Percentiles rank a stretch among this genome's conserved stretches.
Conservation (phyloP, 768 basidiomycete genomes). For the Suillus brevipes region DNA sequence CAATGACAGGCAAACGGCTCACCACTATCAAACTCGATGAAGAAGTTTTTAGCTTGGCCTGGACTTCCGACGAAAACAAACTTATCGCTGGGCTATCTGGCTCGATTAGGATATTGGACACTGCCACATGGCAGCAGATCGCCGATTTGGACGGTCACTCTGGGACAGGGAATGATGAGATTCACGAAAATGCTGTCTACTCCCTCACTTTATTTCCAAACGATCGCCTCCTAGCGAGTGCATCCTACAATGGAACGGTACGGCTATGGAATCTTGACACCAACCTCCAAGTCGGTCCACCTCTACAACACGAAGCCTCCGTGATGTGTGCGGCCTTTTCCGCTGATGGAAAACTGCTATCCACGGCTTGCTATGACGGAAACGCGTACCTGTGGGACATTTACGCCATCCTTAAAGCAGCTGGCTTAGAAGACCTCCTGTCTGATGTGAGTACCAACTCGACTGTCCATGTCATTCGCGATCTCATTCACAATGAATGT, state of each 20-base stretch:
- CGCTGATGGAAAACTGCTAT: not conserved
- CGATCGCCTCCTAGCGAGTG: not conserved
- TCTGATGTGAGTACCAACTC: not conserved
- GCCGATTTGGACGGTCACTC: too few relatives aligned
- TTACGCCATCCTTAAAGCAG: not conserved
- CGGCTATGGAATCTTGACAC: not conserved
- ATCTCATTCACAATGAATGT: not conserved
- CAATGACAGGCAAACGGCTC: too few relatives aligned
- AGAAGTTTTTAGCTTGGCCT: not conserved
- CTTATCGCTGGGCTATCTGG: too few relatives aligned
- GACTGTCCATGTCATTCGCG: too few relatives aligned
- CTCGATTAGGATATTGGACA: too few relatives aligned
- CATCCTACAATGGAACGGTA: not conserved
- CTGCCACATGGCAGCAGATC: too few relatives aligned
- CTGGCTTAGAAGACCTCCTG: not conserved
- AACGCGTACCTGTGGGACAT: not conserved
- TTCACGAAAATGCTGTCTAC: fast-evolving
- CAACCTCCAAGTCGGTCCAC: not conserved
- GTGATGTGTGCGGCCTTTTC: not conserved
- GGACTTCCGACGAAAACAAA: not conserved
- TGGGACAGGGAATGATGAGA: too few relatives aligned
- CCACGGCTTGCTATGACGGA: fast-evolving
- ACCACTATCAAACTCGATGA: too few relatives aligned
- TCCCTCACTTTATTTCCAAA: not conserved
- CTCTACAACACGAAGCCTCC: fast-evolving